These are phyloP conservation scores for Mycosphaerelloides madeirae DNA, from an alignment of 2,329 filamentous ascomycete genomes.

Conservation along the genomic window DNA sequence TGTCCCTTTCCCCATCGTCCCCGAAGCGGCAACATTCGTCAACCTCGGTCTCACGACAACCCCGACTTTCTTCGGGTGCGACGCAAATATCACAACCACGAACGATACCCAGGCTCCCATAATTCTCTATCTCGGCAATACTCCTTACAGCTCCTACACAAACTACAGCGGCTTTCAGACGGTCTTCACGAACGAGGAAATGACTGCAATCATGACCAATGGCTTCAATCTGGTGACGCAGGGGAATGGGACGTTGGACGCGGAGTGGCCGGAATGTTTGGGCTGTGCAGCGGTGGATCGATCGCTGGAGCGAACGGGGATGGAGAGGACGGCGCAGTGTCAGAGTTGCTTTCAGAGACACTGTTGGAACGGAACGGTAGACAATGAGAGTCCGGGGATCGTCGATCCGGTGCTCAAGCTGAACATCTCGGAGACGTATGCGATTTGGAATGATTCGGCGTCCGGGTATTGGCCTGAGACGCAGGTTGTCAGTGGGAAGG, in stretches of 20 bases:
- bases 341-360: neutral
- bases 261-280: neutral
- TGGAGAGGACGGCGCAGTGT: neutral
- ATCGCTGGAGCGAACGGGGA: neutral
- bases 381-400: neutral
- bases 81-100: neutral
- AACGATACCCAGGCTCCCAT: slow-evolving; percentile 1
- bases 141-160: neutral
- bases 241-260: neutral
- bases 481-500: too few relatives aligned
- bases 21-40: neutral
- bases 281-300: neutral
- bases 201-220: neutral
- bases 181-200: neutral
- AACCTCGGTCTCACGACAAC: neutral
- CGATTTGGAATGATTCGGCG: neutral
- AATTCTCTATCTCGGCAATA: neutral
- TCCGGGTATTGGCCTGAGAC: too few relatives aligned
- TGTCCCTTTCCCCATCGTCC: neutral
- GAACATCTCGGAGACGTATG: neutral
- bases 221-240: neutral
- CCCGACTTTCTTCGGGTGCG: neutral
- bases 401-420: neutral
- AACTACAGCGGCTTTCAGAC: neutral
- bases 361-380: neutral